A percentile compares a stretch with the other conserved stretches of the same genome.
Conservation (phyloP, 2,329 filamentous ascomycete genomes). For the Fusarium vanettenii region DNA sequence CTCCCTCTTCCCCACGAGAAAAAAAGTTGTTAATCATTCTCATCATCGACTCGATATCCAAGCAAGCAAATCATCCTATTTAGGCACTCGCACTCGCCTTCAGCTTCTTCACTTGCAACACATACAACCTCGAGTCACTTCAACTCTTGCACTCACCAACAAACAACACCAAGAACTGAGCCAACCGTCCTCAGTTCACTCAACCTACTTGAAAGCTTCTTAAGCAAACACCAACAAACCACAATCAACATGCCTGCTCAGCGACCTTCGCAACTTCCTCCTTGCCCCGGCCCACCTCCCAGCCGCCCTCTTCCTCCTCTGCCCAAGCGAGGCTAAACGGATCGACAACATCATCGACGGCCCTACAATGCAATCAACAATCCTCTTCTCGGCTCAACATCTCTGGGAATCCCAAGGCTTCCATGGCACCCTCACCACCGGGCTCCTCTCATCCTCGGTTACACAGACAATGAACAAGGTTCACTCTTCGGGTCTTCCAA, state of each 20-base stretch:
- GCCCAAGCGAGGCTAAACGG: constrained; percentile 66
- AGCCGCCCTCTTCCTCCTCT: constrained; percentile 73
- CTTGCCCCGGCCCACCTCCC: constrained; percentile 74
- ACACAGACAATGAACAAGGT: constrained; percentile 33
- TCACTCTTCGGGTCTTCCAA: constrained; percentile 28
- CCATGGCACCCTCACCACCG: background rate
- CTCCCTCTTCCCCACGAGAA: constrained; percentile 42
- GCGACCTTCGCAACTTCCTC: constrained; percentile 74
- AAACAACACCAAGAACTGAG: constrained; percentile 39
- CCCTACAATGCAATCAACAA: constrained; percentile 7
- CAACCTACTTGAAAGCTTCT: constrained; percentile 26
- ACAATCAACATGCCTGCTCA: constrained; percentile 64
- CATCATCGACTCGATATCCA: constrained; percentile 36
- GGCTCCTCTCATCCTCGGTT: constrained; percentile 20
- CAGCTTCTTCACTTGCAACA: constrained; percentile 13
- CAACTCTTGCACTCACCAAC: constrained; percentile 20
- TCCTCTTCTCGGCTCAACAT: constrained; percentile 16
- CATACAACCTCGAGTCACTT: constrained; percentile 17
- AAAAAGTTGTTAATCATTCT: constrained; percentile 23
- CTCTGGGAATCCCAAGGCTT: constrained; percentile 14
- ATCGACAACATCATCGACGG: constrained; percentile 20
- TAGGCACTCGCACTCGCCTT: constrained; percentile 32
- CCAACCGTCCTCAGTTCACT: constrained; percentile 33
- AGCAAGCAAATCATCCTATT: constrained; percentile 27
- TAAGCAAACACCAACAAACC: constrained; percentile 31